Conservation (phyloP, 1,284 basidiomycete species). For the Fistulinella cinereoalba region DNA sequence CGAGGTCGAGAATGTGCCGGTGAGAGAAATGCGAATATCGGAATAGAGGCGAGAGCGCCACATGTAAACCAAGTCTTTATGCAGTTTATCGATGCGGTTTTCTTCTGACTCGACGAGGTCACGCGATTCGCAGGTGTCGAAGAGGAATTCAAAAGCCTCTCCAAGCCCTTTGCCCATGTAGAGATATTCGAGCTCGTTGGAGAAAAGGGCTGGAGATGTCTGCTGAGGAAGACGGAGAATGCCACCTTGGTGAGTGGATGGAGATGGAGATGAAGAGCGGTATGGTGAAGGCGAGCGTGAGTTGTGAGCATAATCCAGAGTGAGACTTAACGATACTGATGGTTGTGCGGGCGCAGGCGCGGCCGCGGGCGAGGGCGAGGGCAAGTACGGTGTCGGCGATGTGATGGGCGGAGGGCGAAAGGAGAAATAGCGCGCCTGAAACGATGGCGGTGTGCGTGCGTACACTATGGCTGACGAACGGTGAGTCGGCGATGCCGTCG, state of each 20-base stretch:
- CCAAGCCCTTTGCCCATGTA: slow-evolving; percentile 88
- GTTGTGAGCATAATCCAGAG: slow-evolving; percentile 42
- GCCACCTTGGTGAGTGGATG: slow-evolving; percentile 39
- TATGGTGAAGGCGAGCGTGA: slow-evolving; percentile 59
- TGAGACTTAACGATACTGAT: slow-evolving; percentile 55
- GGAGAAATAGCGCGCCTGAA: slow-evolving; percentile 82
- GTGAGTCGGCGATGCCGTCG: slow-evolving; percentile 4
- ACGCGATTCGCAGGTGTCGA: slow-evolving; percentile 62
- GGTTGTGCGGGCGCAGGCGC: slow-evolving; percentile 56
- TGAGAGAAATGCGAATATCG: slow-evolving; percentile 80
- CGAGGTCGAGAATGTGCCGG: slow-evolving; percentile 56
- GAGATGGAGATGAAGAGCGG: slow-evolving; percentile 44
- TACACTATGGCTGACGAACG: slow-evolving; percentile 78
- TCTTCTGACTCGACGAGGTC: slow-evolving; percentile 51
- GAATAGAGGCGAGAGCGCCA: slow-evolving; percentile 92
- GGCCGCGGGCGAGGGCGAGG: slow-evolving; percentile 50
- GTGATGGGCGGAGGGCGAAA: slow-evolving; percentile 62
- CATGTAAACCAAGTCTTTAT: slow-evolving; percentile 92
- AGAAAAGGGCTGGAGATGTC: slow-evolving; percentile 74
- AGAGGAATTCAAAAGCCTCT: slow-evolving; percentile 87
- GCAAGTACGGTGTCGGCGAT: slow-evolving; percentile 33
- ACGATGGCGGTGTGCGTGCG: slow-evolving; percentile 84
- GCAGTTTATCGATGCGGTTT: slow-evolving; percentile 79
- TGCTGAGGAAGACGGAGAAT: slow-evolving; percentile 59
- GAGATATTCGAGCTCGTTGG: slow-evolving; percentile 86